phyloP scores from a whole-genome alignment of 257 asterid species.

The Solanum gandarillasii region DNA sequence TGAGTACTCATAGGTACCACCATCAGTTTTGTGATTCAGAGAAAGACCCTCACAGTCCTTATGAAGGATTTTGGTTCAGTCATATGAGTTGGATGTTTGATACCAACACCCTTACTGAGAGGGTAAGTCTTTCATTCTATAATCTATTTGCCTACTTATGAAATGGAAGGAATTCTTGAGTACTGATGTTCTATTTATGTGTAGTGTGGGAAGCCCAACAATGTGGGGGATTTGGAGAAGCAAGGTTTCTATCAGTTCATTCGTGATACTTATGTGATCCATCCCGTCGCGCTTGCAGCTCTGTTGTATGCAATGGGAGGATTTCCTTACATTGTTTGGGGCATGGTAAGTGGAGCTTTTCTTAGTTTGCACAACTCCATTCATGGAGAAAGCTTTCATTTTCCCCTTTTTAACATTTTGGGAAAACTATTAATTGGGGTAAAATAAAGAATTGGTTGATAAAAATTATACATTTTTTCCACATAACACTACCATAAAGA shows the following conservation, averaged over 20 bases:
- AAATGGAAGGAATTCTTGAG: background rate
- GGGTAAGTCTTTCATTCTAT: slow-evolving; percentile 22
- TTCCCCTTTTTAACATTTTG: background rate
- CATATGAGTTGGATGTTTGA: slow-evolving; percentile 82
- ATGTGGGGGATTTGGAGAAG: slow-evolving; percentile 69
- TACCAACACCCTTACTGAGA: slow-evolving; percentile 19
- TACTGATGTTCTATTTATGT: background rate
- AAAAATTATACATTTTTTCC: background rate
- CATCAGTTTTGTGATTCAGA: slow-evolving; percentile 76
- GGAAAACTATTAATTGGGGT: background rate
- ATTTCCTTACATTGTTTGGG: slow-evolving; percentile 72
- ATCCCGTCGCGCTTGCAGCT: slow-evolving; percentile 54
- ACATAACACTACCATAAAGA: background rate
- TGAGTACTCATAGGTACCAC: slow-evolving; percentile 82
- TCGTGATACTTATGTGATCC: slow-evolving; percentile 31
- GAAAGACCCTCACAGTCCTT: slow-evolving; percentile 74
- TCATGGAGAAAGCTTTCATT: background rate
- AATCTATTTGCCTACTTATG: background rate
- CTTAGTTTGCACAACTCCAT: background rate
- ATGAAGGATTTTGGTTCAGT: slow-evolving; percentile 80
- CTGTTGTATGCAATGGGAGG: slow-evolving; percentile 65
- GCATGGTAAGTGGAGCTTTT: slow-evolving; percentile 42
- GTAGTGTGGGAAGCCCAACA: slow-evolving; percentile 58
- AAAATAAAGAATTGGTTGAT: background rate
- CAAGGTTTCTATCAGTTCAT: slow-evolving; percentile 56